Percentiles rank a stretch among this genome's conserved stretches.
Evolutionary conservation across 495 filamentous ascomycete species (phyloP).

Genomic region (Podospora bellae-mahoneyi): DNA sequence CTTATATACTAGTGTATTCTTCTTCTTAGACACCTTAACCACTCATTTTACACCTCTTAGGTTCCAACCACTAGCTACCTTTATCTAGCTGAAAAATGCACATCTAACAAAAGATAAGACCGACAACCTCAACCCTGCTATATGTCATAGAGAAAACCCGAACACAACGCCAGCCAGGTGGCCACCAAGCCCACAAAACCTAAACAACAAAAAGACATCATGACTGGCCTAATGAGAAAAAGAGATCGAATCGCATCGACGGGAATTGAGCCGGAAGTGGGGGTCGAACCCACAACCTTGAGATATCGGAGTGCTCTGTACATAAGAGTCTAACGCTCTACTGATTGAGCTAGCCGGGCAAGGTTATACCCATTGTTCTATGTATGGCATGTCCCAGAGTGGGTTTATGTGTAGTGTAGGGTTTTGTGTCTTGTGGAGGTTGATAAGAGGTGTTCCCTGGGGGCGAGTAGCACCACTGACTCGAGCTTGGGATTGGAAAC

Average conservation of each 20-base stretch:
- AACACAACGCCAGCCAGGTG: no score
- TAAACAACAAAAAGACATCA: no score
- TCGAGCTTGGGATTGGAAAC: not conserved
- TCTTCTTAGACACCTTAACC: no score
- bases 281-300: not conserved
- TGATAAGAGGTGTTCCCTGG: not conserved
- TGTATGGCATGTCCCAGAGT: not conserved
- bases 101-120: no score
- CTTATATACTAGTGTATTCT: no score
- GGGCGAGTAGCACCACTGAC: not conserved
- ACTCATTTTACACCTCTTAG: no score
- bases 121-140: no score
- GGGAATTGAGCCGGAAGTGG: not conserved
- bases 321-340: slow-evolving; percentile 79
- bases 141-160: no score
- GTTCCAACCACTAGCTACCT: no score
- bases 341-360: slow-evolving; percentile 70
- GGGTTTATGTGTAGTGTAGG: not conserved
- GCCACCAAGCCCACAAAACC: no score
- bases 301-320: not conserved
- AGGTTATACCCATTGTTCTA: not conserved
- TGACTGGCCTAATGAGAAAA: not conserved
- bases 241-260: not conserved
- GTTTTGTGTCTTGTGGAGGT: not conserved
- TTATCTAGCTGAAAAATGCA: no score